Percentiles rank a stretch among this genome's conserved stretches.
phyloP scores from a whole-genome alignment of 1,139 yeast genomes.

The Ashbya aceris region DNA sequence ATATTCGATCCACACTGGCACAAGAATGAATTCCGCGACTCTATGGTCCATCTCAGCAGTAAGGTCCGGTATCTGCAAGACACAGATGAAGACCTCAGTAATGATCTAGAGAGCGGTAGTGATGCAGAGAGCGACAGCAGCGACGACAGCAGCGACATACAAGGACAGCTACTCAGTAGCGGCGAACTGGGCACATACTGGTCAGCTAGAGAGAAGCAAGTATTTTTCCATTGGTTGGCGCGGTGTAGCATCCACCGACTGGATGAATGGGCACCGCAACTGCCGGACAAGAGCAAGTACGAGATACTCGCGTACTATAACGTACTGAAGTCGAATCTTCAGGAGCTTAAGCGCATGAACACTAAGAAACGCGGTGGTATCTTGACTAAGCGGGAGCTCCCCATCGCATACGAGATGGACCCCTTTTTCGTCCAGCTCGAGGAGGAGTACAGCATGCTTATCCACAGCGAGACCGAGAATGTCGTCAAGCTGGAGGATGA shows the following conservation, averaged over 20 bases:
- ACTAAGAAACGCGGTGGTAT: constrained; percentile 14
- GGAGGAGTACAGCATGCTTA: constrained; percentile 16
- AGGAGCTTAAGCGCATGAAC: constrained; percentile 11
- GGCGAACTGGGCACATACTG: constrained; percentile 20
- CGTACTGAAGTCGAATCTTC: constrained; percentile 17
- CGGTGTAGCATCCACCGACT: constrained; percentile 26
- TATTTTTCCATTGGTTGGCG: constrained; percentile 23
- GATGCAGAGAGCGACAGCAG: constrained; percentile 4
- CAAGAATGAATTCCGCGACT: constrained; percentile 18
- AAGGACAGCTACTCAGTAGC: not conserved
- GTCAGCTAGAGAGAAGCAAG: constrained; percentile 23
- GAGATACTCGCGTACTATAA: constrained; percentile 24
- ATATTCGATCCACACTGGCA: constrained; percentile 13
- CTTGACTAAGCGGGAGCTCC: constrained; percentile 16
- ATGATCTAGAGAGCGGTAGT: constrained; percentile 1
- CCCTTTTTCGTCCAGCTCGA: constrained; percentile 23
- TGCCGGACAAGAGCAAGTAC: constrained; percentile 20
- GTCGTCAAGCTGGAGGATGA: constrained; percentile 2
- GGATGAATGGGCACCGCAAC: constrained; percentile 21
- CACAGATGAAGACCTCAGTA: constrained; percentile 4
- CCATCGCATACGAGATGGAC: constrained; percentile 29
- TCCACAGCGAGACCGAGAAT: constrained; percentile 2
- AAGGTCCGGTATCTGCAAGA: constrained; percentile 10
- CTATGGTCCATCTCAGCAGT: constrained; percentile 19
- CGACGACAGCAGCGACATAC: constrained; percentile 2